Conservation (phyloP, 2,329 filamentous ascomycete genomes). For the Beauveria sp. region DNA sequence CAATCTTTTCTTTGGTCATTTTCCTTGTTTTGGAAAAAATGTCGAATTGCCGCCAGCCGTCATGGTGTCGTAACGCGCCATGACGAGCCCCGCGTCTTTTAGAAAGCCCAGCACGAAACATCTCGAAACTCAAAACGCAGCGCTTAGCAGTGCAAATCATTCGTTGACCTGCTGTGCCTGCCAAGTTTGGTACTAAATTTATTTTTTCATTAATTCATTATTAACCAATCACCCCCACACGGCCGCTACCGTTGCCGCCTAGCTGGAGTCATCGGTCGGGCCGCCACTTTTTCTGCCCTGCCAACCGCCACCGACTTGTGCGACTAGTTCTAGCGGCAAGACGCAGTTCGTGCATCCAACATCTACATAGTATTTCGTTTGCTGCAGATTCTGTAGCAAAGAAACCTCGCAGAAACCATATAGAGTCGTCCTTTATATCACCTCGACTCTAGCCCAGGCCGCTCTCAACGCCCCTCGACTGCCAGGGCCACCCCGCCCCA, state of each 20-base stretch:
- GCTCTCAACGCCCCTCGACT: neutral
- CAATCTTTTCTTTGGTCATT: no score
- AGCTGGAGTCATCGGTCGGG: slow-evolving; percentile 9
- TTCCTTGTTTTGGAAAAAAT: no score
- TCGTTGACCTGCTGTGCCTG: neutral
- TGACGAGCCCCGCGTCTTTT: no score
- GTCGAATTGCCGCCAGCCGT: no score
- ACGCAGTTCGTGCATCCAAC: slow-evolving; percentile 1
- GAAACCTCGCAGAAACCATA: neutral
- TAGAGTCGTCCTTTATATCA: neutral
- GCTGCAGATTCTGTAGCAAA: neutral
- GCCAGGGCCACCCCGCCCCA: slow-evolving; percentile 3
- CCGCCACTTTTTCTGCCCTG: slow-evolving; percentile 11
- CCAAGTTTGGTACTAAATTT: neutral
- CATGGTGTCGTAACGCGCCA: no score
- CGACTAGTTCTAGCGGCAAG: neutral
- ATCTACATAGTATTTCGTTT: neutral
- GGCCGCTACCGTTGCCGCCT: slow-evolving; percentile 11
- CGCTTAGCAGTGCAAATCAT: slow-evolving; percentile 3
- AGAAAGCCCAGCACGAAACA: neutral
- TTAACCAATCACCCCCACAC: slow-evolving; percentile 2
- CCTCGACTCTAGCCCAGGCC: neutral
- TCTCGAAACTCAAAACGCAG: neutral
- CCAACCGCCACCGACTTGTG: slow-evolving; percentile 9
- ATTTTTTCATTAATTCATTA: neutral